phyloP scores from a whole-genome alignment of 106 monocot genomes.

The Allium cepa region DNA sequence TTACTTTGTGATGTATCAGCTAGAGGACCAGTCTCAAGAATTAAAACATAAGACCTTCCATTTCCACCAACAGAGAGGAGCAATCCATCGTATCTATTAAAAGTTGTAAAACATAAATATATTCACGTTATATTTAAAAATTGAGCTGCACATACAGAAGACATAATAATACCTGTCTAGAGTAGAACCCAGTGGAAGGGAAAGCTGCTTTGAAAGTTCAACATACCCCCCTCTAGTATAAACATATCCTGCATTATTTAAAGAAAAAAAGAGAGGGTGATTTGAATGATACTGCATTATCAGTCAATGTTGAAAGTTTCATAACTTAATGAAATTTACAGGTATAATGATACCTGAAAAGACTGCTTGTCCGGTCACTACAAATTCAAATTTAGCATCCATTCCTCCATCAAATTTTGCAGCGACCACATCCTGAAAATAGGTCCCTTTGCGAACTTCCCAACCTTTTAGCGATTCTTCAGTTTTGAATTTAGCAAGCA shows the following conservation, averaged over 20 bases:
- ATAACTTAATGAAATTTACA: too few relatives aligned
- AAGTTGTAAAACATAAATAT: background rate
- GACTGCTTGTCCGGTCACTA: constrained; percentile 60
- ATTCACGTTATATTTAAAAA: background rate
- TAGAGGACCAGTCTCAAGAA: constrained; percentile 89
- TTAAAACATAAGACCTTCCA: constrained; percentile 87
- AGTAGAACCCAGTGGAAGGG: constrained; percentile 89
- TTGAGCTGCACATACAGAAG: background rate
- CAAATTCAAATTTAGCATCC: constrained; percentile 84
- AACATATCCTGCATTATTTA: constrained; percentile 62
- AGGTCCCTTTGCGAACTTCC: constrained; percentile 80
- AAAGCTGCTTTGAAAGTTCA: constrained; percentile 80
- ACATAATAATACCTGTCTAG: constrained; percentile 64
- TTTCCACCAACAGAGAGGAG: constrained; percentile 94
- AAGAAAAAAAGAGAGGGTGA: constrained; percentile 1
- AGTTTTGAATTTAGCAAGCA: constrained; percentile 87
- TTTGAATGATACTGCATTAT: background rate
- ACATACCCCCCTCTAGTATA: constrained; percentile 94
- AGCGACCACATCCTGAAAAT: constrained; percentile 68
- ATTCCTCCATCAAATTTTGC: constrained; percentile 81
- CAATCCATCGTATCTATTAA: constrained; percentile 74
- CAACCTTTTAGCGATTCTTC: constrained; percentile 61
- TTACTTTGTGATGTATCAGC: constrained; percentile 89
- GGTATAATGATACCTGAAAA: constrained; percentile 55
- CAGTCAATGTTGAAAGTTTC: too few relatives aligned